Evolutionary conservation across 805 yeast species (phyloP).

Genomic region (Clavispora carvajalis): DNA sequence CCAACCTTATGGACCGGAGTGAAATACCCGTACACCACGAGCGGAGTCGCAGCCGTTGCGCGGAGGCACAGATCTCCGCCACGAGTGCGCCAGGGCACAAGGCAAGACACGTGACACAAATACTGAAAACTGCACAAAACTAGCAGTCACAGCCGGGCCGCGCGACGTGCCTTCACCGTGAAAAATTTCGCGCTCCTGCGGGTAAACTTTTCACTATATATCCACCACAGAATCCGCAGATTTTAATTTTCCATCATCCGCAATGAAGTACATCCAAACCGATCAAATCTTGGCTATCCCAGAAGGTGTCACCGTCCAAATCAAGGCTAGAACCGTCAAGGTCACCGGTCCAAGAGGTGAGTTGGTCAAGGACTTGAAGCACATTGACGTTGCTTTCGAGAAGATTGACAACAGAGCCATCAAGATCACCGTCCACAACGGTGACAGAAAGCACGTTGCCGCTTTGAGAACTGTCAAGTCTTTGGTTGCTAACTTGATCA

Average conservation of each 20-base stretch:
- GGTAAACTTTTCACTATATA: background rate
- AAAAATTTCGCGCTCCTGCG: conserved; percentile 3
- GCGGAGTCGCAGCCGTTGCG: too few relatives aligned
- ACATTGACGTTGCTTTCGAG: conserved; percentile 89
- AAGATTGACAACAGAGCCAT: conserved; percentile 68
- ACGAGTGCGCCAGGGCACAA: too few relatives aligned
- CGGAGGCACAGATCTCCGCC: too few relatives aligned
- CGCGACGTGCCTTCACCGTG: conserved; percentile 1
- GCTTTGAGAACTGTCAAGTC: conserved; percentile 98
- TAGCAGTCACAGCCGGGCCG: conserved; percentile 5
- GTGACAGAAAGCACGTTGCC: conserved; percentile 99
- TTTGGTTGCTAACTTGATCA: conserved; percentile 86
- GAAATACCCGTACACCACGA: too few relatives aligned
- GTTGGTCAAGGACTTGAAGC: conserved; percentile 84
- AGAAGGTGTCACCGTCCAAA: conserved; percentile 86
- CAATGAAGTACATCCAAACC: conserved; percentile 80
- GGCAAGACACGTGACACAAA: too few relatives aligned
- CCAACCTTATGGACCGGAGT: too few relatives aligned
- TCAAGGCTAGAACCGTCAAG: conserved; percentile 84
- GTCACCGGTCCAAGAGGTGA: conserved; percentile 98
- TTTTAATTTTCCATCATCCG: conserved; percentile 3
- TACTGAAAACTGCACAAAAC: too few relatives aligned
- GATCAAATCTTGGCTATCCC: conserved; percentile 82
- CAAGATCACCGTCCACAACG: conserved; percentile 92
- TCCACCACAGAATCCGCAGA: background rate